Evolutionary conservation across 371 early-diverging fungal genomes (phyloP).

Genomic region (Massospora cicadina): DNA sequence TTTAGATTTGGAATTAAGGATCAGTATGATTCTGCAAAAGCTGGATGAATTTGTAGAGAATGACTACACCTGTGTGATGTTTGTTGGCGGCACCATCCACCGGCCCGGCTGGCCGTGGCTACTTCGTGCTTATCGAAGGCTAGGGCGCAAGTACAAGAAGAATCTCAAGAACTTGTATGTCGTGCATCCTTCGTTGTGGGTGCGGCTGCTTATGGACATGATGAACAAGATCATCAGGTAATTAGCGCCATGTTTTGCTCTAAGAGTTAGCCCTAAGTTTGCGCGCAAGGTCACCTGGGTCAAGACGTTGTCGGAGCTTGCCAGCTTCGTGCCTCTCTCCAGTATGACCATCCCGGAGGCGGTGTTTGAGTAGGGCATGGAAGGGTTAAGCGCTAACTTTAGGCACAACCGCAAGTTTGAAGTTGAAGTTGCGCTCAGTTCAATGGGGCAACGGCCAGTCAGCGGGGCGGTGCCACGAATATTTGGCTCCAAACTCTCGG

Average conservation of each 20-base stretch:
- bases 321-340: constrained; percentile 38
- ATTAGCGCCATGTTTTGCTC: constrained; percentile 8
- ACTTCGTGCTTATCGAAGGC: constrained; percentile 54
- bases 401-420: constrained; percentile 24
- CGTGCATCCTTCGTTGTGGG: constrained; percentile 65
- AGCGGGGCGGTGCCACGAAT: constrained; percentile 13
- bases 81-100: constrained; percentile 59
- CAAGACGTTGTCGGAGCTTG: constrained; percentile 46
- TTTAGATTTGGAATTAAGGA: constrained; percentile 1
- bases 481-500: constrained; percentile 41
- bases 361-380: constrained; percentile 41
- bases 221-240: constrained; percentile 56
- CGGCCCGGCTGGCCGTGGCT: constrained; percentile 75
- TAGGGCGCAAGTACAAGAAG: constrained; percentile 75
- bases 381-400: neutral
- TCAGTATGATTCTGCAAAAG: constrained; percentile 23
- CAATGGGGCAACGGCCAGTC: constrained; percentile 13
- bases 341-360: constrained; percentile 59
- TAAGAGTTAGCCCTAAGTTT: constrained; percentile 60
- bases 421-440: constrained; percentile 15
- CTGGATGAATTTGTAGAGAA: constrained; percentile 61
- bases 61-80: constrained; percentile 70
- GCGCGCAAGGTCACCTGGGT: constrained; percentile 69
- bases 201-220: constrained; percentile 39
- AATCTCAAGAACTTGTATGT: constrained; percentile 78